Conservation (phyloP, 345 rosid species). For the Linum usitatissimum region DNA sequence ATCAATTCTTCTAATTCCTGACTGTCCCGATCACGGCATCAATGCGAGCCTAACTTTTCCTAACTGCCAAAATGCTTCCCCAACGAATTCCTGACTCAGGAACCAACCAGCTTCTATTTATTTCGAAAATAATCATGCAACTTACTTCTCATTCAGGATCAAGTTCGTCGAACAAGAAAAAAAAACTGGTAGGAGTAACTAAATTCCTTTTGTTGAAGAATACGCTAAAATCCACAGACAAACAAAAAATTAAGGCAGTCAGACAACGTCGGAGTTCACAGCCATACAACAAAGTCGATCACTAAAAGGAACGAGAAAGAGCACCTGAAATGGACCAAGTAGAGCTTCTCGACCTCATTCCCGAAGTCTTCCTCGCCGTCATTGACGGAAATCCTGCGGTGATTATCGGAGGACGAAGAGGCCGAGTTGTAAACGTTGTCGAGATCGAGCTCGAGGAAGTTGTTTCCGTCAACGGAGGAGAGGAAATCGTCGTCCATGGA, state of each 20-base stretch:
- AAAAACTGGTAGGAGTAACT: no score
- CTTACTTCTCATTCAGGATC: no score
- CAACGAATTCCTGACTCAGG: neutral
- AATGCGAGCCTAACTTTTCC: no score
- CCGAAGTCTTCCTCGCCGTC: slow-evolving; percentile 9
- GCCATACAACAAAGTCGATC: neutral
- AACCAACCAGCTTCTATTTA: neutral
- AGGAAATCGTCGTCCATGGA: slow-evolving; percentile 11
- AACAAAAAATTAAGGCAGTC: neutral
- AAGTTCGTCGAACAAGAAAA: no score
- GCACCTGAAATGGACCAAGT: slow-evolving; percentile 17
- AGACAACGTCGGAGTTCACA: neutral
- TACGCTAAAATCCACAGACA: neutral
- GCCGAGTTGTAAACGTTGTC: slow-evolving; percentile 1
- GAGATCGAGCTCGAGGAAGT: slow-evolving; percentile 7
- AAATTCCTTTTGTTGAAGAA: neutral
- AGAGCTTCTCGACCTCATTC: slow-evolving; percentile 9
- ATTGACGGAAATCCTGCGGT: neutral
- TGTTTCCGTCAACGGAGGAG: slow-evolving; percentile 5
- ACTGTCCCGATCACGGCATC: no score
- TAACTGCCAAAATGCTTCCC: neutral
- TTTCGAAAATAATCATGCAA: neutral
- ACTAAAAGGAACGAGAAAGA: neutral
- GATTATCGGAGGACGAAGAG: neutral
- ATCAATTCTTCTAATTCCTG: neutral